These are phyloP conservation scores for Schizosaccharomyces lindneri DNA, from an alignment of 805 yeast genomes.

Conservation along the genomic window DNA sequence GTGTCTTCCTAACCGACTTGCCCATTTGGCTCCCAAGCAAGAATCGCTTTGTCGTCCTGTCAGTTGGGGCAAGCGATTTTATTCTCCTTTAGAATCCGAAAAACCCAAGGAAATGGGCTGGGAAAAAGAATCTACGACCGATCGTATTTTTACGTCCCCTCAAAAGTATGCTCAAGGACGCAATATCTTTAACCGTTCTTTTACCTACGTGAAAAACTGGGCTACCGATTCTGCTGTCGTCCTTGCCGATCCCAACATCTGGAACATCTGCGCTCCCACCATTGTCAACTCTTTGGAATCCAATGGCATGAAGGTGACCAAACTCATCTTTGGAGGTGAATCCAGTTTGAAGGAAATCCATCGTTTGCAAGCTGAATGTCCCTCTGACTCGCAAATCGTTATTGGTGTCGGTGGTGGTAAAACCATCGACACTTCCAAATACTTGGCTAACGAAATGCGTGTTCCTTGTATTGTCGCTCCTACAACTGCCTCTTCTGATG, in stretches of 20 bases:
- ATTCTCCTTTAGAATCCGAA: neutral
- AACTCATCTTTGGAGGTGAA: neutral
- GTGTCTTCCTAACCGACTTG: neutral
- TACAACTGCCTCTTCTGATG: neutral
- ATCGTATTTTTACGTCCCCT: neutral
- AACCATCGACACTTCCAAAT: constrained; percentile 21
- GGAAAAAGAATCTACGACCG: neutral
- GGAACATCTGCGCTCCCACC: neutral
- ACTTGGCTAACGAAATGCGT: constrained; percentile 7
- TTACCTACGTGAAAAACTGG: neutral
- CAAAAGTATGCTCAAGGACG: constrained; percentile 1
- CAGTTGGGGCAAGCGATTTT: neutral
- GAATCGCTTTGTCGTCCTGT: too few relatives aligned
- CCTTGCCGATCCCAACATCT: neutral
- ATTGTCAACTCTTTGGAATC: neutral
- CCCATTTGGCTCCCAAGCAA: neutral
- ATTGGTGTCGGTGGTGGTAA: constrained; percentile 20
- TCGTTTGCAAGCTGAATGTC: neutral
- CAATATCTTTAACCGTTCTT: neutral
- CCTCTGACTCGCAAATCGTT: neutral
- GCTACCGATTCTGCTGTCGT: neutral
- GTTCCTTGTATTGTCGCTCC: neutral
- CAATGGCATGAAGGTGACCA: neutral
- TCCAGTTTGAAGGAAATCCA: neutral
- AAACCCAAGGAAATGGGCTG: neutral